Conservation (phyloP, 805 yeast genomes). For the Teunomyces panamensis region DNA sequence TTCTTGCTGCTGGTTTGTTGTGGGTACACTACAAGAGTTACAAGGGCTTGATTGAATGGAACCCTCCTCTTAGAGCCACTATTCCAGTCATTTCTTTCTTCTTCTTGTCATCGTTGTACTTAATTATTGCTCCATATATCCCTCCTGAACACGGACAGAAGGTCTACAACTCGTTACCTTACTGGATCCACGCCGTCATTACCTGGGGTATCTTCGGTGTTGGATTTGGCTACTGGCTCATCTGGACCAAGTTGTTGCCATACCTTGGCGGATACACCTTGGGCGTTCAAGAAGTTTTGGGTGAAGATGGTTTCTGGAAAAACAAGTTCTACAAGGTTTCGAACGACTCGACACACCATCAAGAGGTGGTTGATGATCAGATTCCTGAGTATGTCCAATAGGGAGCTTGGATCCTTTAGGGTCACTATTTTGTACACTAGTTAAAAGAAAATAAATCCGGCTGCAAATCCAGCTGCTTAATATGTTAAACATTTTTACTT, state of each 20-base stretch:
- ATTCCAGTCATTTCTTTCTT: slow-evolving; percentile 64
- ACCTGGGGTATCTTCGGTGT: slow-evolving; percentile 71
- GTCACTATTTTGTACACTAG: background rate
- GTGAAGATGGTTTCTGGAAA: slow-evolving; percentile 73
- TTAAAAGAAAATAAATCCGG: background rate
- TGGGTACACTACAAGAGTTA: slow-evolving; percentile 51
- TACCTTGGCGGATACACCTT: slow-evolving; percentile 49
- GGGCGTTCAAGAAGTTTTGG: slow-evolving; percentile 51
- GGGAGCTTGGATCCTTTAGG: background rate
- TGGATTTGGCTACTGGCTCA: slow-evolving; percentile 64
- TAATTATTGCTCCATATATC: slow-evolving; percentile 74
- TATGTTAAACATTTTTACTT: background rate
- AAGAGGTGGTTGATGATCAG: slow-evolving; percentile 4
- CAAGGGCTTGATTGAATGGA: slow-evolving; percentile 57
- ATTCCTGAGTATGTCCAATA: background rate
- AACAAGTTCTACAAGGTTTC: slow-evolving; percentile 47
- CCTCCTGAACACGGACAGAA: slow-evolving; percentile 67
- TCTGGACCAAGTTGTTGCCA: slow-evolving; percentile 63
- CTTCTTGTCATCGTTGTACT: slow-evolving; percentile 59
- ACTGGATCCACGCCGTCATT: slow-evolving; percentile 79
- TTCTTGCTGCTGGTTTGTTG: slow-evolving; percentile 61
- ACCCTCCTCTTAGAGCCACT: slow-evolving; percentile 68
- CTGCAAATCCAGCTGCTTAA: background rate
- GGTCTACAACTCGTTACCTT: slow-evolving; percentile 69
- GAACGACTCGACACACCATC: slow-evolving; percentile 9